Conservation (phyloP, 306 rosid genomes). For the Canavalia gladiata region DNA sequence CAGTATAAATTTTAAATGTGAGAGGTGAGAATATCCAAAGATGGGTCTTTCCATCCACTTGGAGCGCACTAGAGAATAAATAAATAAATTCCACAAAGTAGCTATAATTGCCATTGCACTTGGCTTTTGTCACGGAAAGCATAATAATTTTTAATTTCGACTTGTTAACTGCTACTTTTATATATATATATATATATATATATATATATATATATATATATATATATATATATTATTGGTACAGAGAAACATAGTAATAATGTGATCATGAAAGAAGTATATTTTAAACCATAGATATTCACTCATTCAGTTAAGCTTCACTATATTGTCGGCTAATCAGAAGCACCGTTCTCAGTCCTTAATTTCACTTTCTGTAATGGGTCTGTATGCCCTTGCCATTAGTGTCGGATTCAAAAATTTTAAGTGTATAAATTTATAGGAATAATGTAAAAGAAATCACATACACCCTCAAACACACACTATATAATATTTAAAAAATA, state of each 20-base stretch:
- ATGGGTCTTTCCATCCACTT: neutral
- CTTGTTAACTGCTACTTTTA: neutral
- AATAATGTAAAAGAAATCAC: too few species aligned
- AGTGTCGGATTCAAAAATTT: too few species aligned
- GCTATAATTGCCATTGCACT: constrained; percentile 23
- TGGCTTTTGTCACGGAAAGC: neutral
- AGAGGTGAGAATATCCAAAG: neutral
- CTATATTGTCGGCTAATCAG: constrained; percentile 32
- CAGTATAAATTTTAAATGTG: neutral
- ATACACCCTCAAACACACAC: too few species aligned
- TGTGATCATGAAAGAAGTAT: constrained; percentile 38
- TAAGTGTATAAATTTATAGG: too few species aligned
- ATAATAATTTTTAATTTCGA: neutral
- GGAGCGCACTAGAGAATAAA: neutral
- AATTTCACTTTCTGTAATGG: constrained; percentile 14
- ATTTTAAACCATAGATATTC: neutral
- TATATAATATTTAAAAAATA: too few species aligned
- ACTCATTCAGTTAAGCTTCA: neutral
- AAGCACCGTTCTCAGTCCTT: constrained; percentile 14
- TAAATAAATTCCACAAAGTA: neutral
- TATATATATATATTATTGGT: neutral
- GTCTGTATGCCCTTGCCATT: neutral
- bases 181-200: too few species aligned
- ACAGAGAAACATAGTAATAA: constrained; percentile 17
- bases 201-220: too few species aligned